Conservation (phyloP, 768 basidiomycete species). For the Mycena leptocephala region DNA sequence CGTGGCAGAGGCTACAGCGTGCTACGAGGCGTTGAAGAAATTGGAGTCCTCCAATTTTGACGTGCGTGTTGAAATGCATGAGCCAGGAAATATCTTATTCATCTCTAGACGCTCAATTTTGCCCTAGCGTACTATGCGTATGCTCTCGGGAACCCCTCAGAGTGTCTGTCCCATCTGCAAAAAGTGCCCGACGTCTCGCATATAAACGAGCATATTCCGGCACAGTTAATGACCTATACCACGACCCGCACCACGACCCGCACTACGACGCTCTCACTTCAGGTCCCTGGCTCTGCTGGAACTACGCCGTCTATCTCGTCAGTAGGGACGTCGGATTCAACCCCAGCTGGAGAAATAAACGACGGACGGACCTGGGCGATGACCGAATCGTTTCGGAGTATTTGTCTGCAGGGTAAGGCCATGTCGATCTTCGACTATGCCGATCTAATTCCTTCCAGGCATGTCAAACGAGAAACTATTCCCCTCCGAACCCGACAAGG, state of each 20-base stretch:
- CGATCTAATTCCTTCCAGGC: slow-evolving; percentile 59
- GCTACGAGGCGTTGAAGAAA: slow-evolving; percentile 70
- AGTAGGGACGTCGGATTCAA: slow-evolving; percentile 58
- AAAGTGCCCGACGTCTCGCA: slow-evolving; percentile 71
- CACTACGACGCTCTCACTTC: slow-evolving; percentile 56
- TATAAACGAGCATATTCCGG: slow-evolving; percentile 68
- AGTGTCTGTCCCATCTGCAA: slow-evolving; percentile 74
- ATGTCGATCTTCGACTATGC: neutral
- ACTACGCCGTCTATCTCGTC: slow-evolving; percentile 65
- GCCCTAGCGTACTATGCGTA: slow-evolving; percentile 87
- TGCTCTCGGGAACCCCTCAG: slow-evolving; percentile 76
- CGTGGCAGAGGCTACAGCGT: slow-evolving; percentile 69
- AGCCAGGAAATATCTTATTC: slow-evolving; percentile 23
- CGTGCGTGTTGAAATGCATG: slow-evolving; percentile 59
- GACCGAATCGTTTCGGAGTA: slow-evolving; percentile 81
- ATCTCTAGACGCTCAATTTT: slow-evolving; percentile 73
- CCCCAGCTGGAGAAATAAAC: slow-evolving; percentile 68
- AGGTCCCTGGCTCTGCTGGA: slow-evolving; percentile 52
- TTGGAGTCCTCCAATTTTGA: slow-evolving; percentile 69
- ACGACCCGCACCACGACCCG: no score
- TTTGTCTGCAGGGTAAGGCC: slow-evolving; percentile 82
- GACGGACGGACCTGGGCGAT: slow-evolving; percentile 84
- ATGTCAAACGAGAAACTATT: slow-evolving; percentile 81
- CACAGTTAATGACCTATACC: slow-evolving; percentile 60
- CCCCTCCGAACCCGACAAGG: slow-evolving; percentile 62